phyloP scores from a whole-genome alignment of 495 filamentous ascomycete species.

The Annulohypoxylon maeteangense region DNA sequence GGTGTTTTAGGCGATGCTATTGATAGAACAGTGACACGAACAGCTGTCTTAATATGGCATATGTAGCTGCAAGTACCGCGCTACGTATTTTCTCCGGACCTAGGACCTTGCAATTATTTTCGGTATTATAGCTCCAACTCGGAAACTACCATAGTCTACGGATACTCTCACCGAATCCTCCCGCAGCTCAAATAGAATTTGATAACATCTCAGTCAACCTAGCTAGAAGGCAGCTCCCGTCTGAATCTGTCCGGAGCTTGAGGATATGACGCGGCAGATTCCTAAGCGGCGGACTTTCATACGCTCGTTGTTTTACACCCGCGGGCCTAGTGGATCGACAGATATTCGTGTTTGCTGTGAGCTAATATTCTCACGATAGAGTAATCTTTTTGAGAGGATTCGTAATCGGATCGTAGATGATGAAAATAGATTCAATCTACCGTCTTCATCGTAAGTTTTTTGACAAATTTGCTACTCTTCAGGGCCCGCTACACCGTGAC shows the following conservation, averaged over 20 bases:
- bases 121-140: neutral
- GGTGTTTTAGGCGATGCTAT: neutral
- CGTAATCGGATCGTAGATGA: neutral
- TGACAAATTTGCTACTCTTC: neutral
- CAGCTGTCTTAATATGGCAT: neutral
- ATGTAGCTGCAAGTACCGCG: neutral
- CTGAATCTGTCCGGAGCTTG: neutral
- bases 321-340: neutral
- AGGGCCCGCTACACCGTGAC: neutral
- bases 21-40: neutral
- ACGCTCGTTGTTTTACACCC: conserved; percentile 1
- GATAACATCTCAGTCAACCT: neutral
- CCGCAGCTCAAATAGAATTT: neutral
- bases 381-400: neutral
- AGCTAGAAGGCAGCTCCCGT: neutral
- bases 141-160: neutral
- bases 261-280: neutral
- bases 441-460: neutral
- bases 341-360: neutral
- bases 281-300: neutral
- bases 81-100: neutral
- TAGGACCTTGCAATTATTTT: neutral
- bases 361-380: neutral
- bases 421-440: neutral
- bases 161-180: neutral